Base-by-base conservation (phyloP, 2,329 filamentous ascomycete species). In the Tolypocladium nubicola region DNA sequence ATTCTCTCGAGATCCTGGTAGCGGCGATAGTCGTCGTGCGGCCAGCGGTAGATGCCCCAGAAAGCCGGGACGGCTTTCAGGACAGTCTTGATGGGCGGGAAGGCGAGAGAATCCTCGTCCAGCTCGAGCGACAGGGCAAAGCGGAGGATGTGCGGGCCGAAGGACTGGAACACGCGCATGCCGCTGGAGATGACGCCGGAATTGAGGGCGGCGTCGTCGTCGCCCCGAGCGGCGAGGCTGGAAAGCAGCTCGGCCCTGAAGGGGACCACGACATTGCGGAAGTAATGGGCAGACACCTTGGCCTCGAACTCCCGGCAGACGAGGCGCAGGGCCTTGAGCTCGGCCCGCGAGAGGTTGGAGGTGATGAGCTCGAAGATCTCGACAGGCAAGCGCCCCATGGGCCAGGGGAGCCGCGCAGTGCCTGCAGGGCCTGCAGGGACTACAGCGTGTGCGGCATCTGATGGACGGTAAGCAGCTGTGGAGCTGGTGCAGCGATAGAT, bases 121-220 rank as follows among this genome's bases (percentile, higher is more conserved):
- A 88, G 76, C 64, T 89, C 86, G 60, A 89, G 83, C 30, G 83
- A 84, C 66, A 90, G 80, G 6, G 84, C 86, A 64, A 87, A 88
- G 56, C 78, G 79, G 35, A 74, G 72, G 57, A 89, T 86, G 56
- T 83, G 78, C 37, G 73, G 71, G 13, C 82, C 83, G 67, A 87
- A 85, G 19, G 78, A 77, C 61, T 82, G 70, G 62, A 87, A 86
- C 38, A 87, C 79, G 59, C 80, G 75, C 65, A 86, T 79, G 39
- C 83, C 83, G 57, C 78, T 77, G 62, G 68, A 69, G 33, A 75
- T 68, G 40, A 73, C 63, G 8, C 59, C 58, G 37, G 65, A 59
- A 41, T 63, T 61, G 35, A 66, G 39, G 39, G 56, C 57, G 53
- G 61, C 63, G 39, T 63, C 59, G 21, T 64, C 60, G 41, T 65